Base-by-base conservation (phyloP, 2,329 filamentous ascomycete species). In the Diaporthe capsici region DNA sequence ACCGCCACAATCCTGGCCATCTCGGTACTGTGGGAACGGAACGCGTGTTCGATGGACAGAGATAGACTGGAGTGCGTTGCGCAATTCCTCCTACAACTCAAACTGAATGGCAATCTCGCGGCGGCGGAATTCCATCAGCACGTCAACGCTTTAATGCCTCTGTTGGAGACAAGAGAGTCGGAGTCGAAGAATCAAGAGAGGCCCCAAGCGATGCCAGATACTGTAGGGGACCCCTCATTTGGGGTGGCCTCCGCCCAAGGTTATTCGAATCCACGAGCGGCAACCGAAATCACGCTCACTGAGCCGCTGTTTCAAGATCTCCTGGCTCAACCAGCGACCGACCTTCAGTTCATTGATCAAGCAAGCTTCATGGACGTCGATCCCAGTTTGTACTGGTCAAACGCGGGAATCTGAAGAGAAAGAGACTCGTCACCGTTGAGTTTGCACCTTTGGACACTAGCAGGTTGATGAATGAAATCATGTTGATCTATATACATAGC, bases 331-430 rank as follows among this genome's bases (percentile, higher is more conserved):
- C 44, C 63, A 1, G 63, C 63, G 22, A 67, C 63, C 10, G 44
- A 67, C 9, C 63, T 67, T 13, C 63, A 37, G 5, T 65, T 65
- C 61, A 49, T 65, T 28, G 61, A 65, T 49, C 42, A 65, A n/a
- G 61, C 61, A 49, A 65, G 28, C 25, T 65, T 65, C 28, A 65
- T 49, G 61, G 61, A 65, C 7, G 61, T 65, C 4, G 61, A 65
- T 15, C 61, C 61, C 2, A 65, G 61, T n/a, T 17, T 65, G 2
- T 49, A 65, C 42, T 65, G 61, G 61, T 65, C 61, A 22, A 67
- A 34, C 7, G 0, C 44, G 6, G 20, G 6, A 37, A 67, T 67
- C 6, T 67, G 20, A 67, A 15, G 28, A 15, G 8, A 63, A 1
- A 2, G 2, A 28, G 22, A 61, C 17, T 31, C 39, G 12, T 60